Evolutionary conservation across 2,329 filamentous ascomycete species (phyloP), one percentile per base, ranked within the genome.

Genomic region (Fusarium nodosum): DNA sequence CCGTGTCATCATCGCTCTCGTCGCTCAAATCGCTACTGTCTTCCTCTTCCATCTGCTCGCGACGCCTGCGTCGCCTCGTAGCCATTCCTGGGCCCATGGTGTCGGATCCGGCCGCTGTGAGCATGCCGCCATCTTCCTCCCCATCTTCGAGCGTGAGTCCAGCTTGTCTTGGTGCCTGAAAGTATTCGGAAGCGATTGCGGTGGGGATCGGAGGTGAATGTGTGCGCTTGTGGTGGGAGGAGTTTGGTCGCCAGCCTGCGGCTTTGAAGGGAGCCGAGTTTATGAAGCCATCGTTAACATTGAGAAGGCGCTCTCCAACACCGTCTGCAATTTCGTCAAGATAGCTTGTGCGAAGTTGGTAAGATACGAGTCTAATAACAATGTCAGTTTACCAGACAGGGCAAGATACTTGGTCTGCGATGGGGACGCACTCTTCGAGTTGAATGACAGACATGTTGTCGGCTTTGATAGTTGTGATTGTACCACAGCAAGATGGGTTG

Each of bases 121-220:
- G 85, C 84, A 93, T 88, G 18, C 89, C 90, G 20, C 90, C 90
- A 47, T 93, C 91, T 42, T 93, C 91, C 46, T 88, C 89, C 31
- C 91, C 90, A 79, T 91, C 89, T 69, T 91, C 90, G 28, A 92
- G 86, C 13, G 88, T 88, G 38, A 91, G 79, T 2, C 88, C 89
- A 24, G 85, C 83, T 41, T 86, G 86, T 13, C 89, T 88, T 13
- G 89, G 88, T 2, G 91, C 84, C 53, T 93, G 91, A 76, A 96
- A 96, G 81, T 96, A 96, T 77, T 96, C 93, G 47, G 91, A 92
- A 31, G 91, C 90, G 65, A 94, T 88, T 16, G 91, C 92, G 6
- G 93, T 94, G 12, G 93, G 93, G 59, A 97, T 97, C 2, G 93
- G 92, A 22, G 93, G 93, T 4, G 93, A 96, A 79, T 97, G 92